These are phyloP conservation scores for Exobasidium cylindrosporum DNA, from an alignment of 1,284 basidiomycete genomes.

Conservation along the genomic window DNA sequence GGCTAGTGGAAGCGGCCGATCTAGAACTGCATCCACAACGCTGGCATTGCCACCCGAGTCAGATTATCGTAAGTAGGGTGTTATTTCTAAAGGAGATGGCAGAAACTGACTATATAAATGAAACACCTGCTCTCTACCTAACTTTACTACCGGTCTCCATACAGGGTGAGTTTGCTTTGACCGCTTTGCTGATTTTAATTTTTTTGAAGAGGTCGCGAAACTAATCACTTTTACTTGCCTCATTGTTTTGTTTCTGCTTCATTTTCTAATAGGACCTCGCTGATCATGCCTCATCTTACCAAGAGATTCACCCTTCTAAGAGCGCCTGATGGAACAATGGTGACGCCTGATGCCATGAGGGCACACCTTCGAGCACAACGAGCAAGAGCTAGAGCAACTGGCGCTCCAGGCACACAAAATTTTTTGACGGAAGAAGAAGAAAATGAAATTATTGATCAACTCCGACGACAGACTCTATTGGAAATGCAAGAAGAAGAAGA, in stretches of 20 bases:
- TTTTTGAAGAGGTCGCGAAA: slow-evolving; percentile 2
- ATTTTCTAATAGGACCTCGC: slow-evolving; percentile 28
- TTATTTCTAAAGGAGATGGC: no score
- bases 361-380: slow-evolving; percentile 43
- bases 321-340: slow-evolving; percentile 41
- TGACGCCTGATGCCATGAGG: slow-evolving; percentile 48
- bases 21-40: neutral
- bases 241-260: neutral
- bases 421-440: slow-evolving; percentile 51
- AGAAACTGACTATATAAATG: no score
- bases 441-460: slow-evolving; percentile 47
- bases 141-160: neutral
- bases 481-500: slow-evolving; percentile 28
- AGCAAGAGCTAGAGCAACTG: slow-evolving; percentile 35
- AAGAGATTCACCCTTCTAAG: slow-evolving; percentile 43
- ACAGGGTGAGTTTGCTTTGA: slow-evolving; percentile 8
- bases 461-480: slow-evolving; percentile 22
- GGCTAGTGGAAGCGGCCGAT: neutral
- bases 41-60: slow-evolving; percentile 28
- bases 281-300: slow-evolving; percentile 51
- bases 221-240: neutral
- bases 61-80: slow-evolving; percentile 27
- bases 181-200: neutral
- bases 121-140: no score
- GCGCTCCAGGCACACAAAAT: slow-evolving; percentile 20